These are phyloP conservation scores for Yamadazyma nakazawae DNA, from an alignment of 805 yeast genomes.

Conservation along the genomic window DNA sequence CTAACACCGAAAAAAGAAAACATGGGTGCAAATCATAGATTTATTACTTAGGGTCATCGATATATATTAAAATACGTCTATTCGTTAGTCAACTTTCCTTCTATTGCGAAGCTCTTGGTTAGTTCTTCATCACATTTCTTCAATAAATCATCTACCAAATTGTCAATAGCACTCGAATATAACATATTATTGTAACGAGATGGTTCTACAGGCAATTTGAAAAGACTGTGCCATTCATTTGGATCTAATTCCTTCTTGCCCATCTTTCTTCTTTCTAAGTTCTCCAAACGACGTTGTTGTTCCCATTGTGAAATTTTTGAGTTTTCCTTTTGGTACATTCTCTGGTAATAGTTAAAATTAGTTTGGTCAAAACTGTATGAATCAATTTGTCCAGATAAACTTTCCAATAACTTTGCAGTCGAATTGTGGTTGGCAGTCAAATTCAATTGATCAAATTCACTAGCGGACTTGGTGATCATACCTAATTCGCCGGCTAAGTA, in stretches of 20 bases:
- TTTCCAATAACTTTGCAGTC: conserved; percentile 53
- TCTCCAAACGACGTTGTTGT: conserved; percentile 63
- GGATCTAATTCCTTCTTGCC: conserved; percentile 56
- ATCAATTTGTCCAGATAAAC: conserved; percentile 65
- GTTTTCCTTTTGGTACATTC: conserved; percentile 68
- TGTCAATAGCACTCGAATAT: conserved; percentile 63
- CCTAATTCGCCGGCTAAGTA: conserved; percentile 34
- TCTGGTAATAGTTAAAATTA: conserved; percentile 77
- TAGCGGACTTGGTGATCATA: conserved; percentile 17
- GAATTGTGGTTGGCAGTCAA: conserved; percentile 42
- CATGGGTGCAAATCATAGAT: not conserved
- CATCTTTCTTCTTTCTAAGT: conserved; percentile 53
- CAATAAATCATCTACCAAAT: conserved; percentile 68
- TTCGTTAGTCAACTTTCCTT: conserved; percentile 43
- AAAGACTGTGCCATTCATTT: conserved; percentile 63
- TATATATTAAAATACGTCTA: conserved; percentile 8
- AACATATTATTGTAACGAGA: conserved; percentile 71
- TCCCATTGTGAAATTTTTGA: conserved; percentile 73
- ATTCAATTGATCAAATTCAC: conserved; percentile 37
- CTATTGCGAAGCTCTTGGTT: conserved; percentile 58
- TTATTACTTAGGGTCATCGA: not conserved
- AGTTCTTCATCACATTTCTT: conserved; percentile 65
- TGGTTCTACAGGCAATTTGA: conserved; percentile 71
- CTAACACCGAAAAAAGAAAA: not conserved
- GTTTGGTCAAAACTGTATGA: conserved; percentile 75